A percentile compares a stretch with the other conserved stretches of the same genome.
Conservation (phyloP, 1,284 basidiomycete species). For the Cutaneotrichosporon sp. region DNA sequence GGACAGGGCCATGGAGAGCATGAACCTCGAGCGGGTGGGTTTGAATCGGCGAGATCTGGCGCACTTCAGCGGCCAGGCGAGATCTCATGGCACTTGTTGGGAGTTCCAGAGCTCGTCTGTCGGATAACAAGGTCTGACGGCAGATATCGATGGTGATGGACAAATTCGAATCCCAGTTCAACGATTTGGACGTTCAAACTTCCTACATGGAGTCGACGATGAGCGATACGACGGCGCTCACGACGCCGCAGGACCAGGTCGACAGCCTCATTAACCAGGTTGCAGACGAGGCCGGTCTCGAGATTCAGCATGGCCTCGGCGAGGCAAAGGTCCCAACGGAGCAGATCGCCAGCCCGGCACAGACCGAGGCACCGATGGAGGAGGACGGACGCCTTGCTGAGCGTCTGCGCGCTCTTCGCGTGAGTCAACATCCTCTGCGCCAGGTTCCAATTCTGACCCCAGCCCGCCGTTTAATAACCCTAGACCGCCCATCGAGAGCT, state of each 20-base stretch:
- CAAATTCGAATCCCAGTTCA: slow-evolving; percentile 95
- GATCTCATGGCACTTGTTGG: too few relatives aligned
- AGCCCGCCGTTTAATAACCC: slow-evolving; percentile 2
- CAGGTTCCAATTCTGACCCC: neutral
- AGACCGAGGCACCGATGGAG: slow-evolving; percentile 30
- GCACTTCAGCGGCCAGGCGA: too few relatives aligned
- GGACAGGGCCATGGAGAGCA: slow-evolving; percentile 98
- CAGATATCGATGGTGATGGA: slow-evolving; percentile 99
- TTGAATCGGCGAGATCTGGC: too few relatives aligned
- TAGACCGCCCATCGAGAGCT: too few relatives aligned
- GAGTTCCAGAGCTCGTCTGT: too few relatives aligned
- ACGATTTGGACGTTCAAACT: slow-evolving; percentile 96
- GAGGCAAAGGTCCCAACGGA: slow-evolving; percentile 55
- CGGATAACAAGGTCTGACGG: too few relatives aligned
- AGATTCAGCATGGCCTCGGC: slow-evolving; percentile 84
- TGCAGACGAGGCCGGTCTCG: slow-evolving; percentile 95
- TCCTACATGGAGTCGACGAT: slow-evolving; percentile 98
- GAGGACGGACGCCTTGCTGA: slow-evolving; percentile 42
- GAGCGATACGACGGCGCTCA: slow-evolving; percentile 84
- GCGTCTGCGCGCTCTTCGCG: slow-evolving; percentile 38
- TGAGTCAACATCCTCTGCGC: slow-evolving; percentile 22
- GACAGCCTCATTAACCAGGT: slow-evolving; percentile 87
- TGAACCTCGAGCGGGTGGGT: slow-evolving; percentile 92
- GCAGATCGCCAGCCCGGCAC: slow-evolving; percentile 36
- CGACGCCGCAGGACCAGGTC: slow-evolving; percentile 95